phyloP scores from a whole-genome alignment of 768 basidiomycete genomes.

The Tylopilus sp. region DNA sequence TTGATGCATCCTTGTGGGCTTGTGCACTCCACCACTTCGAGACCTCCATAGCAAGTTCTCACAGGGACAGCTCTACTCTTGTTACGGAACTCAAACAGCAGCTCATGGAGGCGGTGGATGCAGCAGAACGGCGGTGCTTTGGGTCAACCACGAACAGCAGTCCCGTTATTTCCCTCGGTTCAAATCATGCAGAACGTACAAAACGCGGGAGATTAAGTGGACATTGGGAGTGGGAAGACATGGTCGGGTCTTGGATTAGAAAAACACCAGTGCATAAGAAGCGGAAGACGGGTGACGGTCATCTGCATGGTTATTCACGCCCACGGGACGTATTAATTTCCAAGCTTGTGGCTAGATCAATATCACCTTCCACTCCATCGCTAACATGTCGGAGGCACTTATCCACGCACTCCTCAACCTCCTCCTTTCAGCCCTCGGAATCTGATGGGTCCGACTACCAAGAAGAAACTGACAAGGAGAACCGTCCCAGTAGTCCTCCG shows the following conservation, averaged over 20 bases:
- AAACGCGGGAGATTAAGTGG: conserved; percentile 20
- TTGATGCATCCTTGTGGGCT: conserved; percentile 53
- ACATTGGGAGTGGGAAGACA: conserved; percentile 49
- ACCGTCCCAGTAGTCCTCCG: conserved; percentile 6
- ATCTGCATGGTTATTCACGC: not conserved
- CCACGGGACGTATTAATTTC: not conserved
- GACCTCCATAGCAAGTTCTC: conserved; percentile 20
- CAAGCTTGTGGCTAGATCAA: not conserved
- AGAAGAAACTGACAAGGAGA: conserved; percentile 23
- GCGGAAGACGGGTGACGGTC: conserved; percentile 9
- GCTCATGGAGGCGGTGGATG: conserved; percentile 46
- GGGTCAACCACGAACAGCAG: conserved; percentile 22
- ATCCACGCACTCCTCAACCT: conserved; percentile 8
- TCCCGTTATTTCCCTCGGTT: conserved; percentile 10
- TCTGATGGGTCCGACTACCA: conserved; percentile 21
- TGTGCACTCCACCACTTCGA: conserved; percentile 49
- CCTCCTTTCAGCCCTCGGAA: conserved; percentile 11
- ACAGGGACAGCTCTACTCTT: conserved; percentile 21
- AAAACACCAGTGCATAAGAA: conserved; percentile 33
- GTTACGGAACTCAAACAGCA: conserved; percentile 36
- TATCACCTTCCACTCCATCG: not conserved
- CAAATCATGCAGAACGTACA: conserved; percentile 1
- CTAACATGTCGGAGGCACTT: not conserved
- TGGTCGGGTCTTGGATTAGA: conserved; percentile 43
- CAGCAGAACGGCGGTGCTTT: conserved; percentile 49